Evolutionary conservation across 768 basidiomycete species (phyloP).

Genomic region (Rubroboletus satanas): DNA sequence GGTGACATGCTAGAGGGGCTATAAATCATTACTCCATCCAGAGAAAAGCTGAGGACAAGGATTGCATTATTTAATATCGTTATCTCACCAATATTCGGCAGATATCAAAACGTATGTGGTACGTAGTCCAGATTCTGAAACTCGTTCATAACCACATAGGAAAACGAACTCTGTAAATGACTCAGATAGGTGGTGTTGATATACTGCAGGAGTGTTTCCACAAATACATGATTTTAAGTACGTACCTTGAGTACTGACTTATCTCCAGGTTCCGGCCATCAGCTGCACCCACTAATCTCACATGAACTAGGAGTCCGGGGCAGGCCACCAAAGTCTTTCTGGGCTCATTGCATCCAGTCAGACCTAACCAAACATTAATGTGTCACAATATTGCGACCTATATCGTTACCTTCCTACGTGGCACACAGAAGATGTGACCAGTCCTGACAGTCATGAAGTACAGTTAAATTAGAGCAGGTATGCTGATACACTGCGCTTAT

Average conservation of each 20-base stretch:
- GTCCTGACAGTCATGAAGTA: neutral
- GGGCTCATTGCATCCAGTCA: too few relatives aligned
- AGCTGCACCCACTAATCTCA: neutral
- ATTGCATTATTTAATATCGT: neutral
- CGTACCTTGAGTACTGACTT: neutral
- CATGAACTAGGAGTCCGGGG: neutral
- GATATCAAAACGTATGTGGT: neutral
- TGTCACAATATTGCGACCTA: neutral
- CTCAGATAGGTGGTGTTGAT: neutral
- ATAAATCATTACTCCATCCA: neutral
- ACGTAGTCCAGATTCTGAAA: neutral
- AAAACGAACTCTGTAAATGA: neutral
- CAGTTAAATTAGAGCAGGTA: neutral
- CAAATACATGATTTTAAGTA: too few relatives aligned
- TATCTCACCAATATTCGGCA: neutral
- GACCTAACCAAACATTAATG: neutral
- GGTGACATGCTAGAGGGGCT: constrained; percentile 8
- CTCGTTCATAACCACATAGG: neutral
- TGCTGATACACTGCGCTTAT: neutral
- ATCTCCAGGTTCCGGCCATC: too few relatives aligned
- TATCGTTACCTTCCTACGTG: neutral
- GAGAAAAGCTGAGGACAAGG: neutral
- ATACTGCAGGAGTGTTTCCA: neutral
- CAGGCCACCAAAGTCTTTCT: neutral
- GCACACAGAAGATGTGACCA: neutral